Base-by-base conservation (phyloP, 169 alveolate species). In the Eimeria necatrix region DNA sequence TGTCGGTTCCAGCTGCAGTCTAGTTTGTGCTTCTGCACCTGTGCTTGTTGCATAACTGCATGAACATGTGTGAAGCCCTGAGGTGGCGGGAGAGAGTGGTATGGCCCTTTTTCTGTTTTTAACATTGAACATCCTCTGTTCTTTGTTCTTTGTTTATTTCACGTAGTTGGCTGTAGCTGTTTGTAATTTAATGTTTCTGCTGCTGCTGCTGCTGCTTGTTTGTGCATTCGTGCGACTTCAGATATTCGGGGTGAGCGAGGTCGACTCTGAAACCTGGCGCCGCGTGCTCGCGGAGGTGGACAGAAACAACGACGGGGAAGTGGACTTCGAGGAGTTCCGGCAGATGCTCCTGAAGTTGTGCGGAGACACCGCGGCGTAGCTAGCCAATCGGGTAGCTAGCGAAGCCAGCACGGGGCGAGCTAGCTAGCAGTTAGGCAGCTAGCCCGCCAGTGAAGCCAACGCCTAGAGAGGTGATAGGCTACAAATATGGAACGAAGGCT, bases 301-400 rank as follows among this genome's bases (percentile, higher is more conserved):
- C 86, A 60, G 68, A 80, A 94, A 94, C 76, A 83, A 83, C 87
- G 96, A 94, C 60, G 96, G 96, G 32, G 96, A 94, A 76, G 96
- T 94, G 22, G 95, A 90, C 80, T 90, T 90, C 49, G 95, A 73
- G 59, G 95, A 90, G 51, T 90, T 90, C 26, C 95, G 73, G 76
- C 89, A 90, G 80, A 90, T 90, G 95, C 95, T 90, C 16, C 48
- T 90, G 95, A 90, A 90, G 80, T 89, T 90, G 52, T 90, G 95
- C 83, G 83, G 68, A 8, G 64, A 51, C 2, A 32, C 41, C 41
- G 41, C 41, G 41, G 41, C 41, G 41, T 32, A 32, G 41, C 41
- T 32, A 32, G 41, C 41, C 41, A 32, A 32, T 32, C 41, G 8
- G 70, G 24, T 22, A n/a, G 49, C 52, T 49, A 46, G 74, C 71